Base-by-base conservation (phyloP, 2,329 filamentous ascomycete species). In the Anthostomella pinea region DNA sequence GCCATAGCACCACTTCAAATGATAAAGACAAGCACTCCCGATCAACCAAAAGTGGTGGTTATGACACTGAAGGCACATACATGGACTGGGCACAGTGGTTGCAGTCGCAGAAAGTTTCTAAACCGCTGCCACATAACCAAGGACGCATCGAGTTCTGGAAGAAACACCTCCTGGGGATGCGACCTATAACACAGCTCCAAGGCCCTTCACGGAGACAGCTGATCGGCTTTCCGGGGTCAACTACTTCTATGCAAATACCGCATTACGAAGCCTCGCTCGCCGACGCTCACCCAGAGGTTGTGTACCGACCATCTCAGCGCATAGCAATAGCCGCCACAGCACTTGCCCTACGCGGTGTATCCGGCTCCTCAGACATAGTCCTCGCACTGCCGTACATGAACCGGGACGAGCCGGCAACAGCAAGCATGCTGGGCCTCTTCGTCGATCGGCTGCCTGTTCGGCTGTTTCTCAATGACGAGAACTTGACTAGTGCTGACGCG, bases 401-500 rank as follows among this genome's bases (percentile, higher is more conserved):
- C 18, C 32, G 40, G 13, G 40, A 43, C 19, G 38, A 44, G 8
- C 31, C 38, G 14, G 37, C 16, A 5, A 41, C 41, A 34, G 30
- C 30, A 9, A 7, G n/a, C 10, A 44, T 44, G 16, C 8, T 41
- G 4, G 41, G 41, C 2, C 28, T 44, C 28, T 44, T 44, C 31
- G 26, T 44, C 14, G 41, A 38, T 16, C 27, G 30, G 17, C 8
- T 40, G 9, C 33, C 38, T 6, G 17, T 35, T n/a, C 33, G 28
- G 9, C 13, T 35, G 3, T 6, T 11, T 10, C 27, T 35, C 7
- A 18, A 23, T 25, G 20, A 21, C 19, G 32, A 5, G 7, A 35
- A 34, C 13, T 18, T 19, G 15, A 26, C 9, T 9, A 28, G 19
- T 10, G 19, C 20, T 14, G 15, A 24, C 13, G 16, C 10, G 3